Evolutionary conservation across 2,329 filamentous ascomycete species (phyloP), one percentile per base, ranked within the genome.

Genomic region (Penicillium sp.): DNA sequence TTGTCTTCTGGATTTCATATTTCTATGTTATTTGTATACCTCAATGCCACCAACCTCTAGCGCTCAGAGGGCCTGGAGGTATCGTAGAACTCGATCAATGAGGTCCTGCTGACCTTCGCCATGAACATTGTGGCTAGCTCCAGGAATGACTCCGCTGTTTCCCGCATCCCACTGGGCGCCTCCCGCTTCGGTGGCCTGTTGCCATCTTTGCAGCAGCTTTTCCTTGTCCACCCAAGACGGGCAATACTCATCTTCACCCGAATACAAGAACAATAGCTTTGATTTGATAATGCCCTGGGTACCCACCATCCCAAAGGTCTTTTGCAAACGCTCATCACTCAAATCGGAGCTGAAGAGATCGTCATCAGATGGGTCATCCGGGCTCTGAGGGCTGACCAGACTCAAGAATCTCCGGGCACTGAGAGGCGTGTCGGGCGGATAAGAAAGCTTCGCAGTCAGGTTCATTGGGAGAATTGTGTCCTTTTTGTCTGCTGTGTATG

Each of bases 291-390:
- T 48, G 0, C 74, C 75, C 14, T 67, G 61, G 19, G 67, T 49
- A 1, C 67, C 63, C 36, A 81, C 70, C 59, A 66, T 76, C 4
- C 85, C 82, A 81, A 93, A 96, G n/a, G 87, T 87, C 14, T 70
- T 70, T 25, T 73, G 67, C 7, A 91, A 76, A 17, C 79, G 77
- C 31, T 82, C 78, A 40, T 84, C 81, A 0, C 77, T 72, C n/a
- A 94, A 75, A 68, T 94, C 89, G 3, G 85, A 86, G n/a, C 88
- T 92, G 75, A 96, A 96, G 68, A 89, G 90, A 69, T 96, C 92
- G 69, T 97, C 92, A 56, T 89, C 88, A 10, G 87, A 88, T 5
- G 85, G 79, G 48, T 78, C 73, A 44, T 78, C 75, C 0, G 83
- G 83, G 22, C 79, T 82, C 43, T 73, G 73, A 0, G 78, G 77